Conservation (phyloP, 345 rosid species). For the Syzygium jambos region DNA sequence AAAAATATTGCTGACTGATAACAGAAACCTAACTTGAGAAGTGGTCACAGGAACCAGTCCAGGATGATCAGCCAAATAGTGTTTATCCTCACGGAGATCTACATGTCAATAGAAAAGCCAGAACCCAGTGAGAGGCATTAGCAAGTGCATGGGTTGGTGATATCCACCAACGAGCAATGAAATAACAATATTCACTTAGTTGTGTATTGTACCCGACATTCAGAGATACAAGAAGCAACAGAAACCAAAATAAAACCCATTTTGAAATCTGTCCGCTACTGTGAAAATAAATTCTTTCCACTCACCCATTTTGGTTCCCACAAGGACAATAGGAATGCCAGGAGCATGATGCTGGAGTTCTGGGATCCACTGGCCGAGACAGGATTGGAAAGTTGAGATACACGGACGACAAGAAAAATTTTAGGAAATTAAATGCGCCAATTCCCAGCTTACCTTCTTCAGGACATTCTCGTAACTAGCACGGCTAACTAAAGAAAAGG, state of each 20-base stretch:
- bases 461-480: conserved; percentile 92
- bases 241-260: background rate
- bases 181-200: background rate
- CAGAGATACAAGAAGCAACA: background rate
- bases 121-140: background rate
- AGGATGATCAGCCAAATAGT: conserved; percentile 93
- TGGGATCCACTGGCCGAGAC: conserved; percentile 85
- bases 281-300: background rate
- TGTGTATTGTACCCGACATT: background rate
- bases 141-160: background rate
- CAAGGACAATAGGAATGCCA: conserved; percentile 82
- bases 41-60: conserved; percentile 87
- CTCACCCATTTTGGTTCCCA: conserved; percentile 92
- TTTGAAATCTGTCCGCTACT: background rate
- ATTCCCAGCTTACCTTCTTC: conserved; percentile 54
- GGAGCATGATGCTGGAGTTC: conserved; percentile 93
- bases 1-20: background rate
- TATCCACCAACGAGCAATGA: background rate
- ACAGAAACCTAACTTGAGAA: conserved; percentile 50
- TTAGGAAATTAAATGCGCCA: background rate
- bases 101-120: background rate
- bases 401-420: background rate
- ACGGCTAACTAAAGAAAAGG: conserved; percentile 92
- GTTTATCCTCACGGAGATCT: conserved; percentile 98
- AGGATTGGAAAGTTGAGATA: conserved; percentile 8